Percentiles rank a stretch among this genome's conserved stretches.
Conservation (phyloP, 75 land plant genomes). For the Azolla pinnata region DNA sequence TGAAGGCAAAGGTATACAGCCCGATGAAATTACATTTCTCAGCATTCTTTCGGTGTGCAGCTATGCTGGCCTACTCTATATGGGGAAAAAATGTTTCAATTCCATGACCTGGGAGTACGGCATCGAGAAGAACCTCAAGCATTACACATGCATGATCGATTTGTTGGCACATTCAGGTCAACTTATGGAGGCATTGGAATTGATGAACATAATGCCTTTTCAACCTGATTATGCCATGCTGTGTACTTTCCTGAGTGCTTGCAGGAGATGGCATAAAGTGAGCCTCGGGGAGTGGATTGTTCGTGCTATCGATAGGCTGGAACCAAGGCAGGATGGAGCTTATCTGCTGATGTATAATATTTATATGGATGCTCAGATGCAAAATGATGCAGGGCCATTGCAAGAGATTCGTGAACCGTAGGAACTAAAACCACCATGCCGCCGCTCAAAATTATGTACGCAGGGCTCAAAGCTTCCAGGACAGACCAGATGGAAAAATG, state of each 20-base stretch:
- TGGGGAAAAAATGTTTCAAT: slow-evolving; percentile 22
- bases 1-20: slow-evolving; percentile 28
- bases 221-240: slow-evolving; percentile 41
- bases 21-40: slow-evolving; percentile 32
- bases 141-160: slow-evolving; percentile 53
- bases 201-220: slow-evolving; percentile 35
- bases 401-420: no score
- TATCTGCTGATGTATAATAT: no score
- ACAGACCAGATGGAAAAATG: no score
- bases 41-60: slow-evolving; percentile 40
- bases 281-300: no score
- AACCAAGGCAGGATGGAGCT: no score
- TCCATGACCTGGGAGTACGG: slow-evolving; percentile 24
- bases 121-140: slow-evolving; percentile 36
- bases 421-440: no score
- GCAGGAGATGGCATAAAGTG: no score
- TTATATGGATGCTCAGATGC: no score
- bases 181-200: slow-evolving; percentile 32
- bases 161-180: slow-evolving; percentile 36
- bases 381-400: no score
- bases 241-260: slow-evolving; percentile 44
- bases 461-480: no score
- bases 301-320: no score
- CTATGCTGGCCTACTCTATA: slow-evolving; percentile 32
- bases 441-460: no score